Base-by-base conservation (phyloP, 2,329 filamentous ascomycete species). In the Hymenoscyphus salicellus region DNA sequence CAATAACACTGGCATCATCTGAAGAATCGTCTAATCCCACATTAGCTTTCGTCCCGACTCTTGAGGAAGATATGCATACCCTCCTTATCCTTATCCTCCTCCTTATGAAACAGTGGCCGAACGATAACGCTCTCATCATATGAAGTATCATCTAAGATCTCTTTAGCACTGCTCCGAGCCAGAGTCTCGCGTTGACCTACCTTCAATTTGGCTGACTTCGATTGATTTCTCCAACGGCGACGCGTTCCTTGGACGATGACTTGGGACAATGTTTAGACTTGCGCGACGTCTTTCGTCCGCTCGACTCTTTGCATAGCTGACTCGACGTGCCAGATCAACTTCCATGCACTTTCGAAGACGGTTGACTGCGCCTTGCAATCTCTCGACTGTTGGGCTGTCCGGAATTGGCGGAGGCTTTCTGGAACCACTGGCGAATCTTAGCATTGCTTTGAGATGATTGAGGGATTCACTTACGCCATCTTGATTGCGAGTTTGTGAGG, bases 391-490 rank as follows among this genome's bases (percentile, higher is more conserved):
- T 26, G 46, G 46, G 3, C 46, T 52, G 4, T 52, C 46, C 14
- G 46, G 46, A 10, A 52, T 52, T 52, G 46, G 46, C 7, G 46
- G 46, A 52, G 46, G 46, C 46, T 52, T 52, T 52, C 46, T 52
- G 46, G 20, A 52, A 26, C 46, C 46, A 52, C 46, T 52, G 20
- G 36, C 20, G 5, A 10, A 49, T 49, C 20, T 52, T 23, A 52
- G 46, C 11, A 4, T 26, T 52, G 8, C 10, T 14, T 4, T 26
- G 20, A 23, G 3, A 14, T 26, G 46, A 14, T 23, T 14, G 46
- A 5, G 46, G 20, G n/a, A 14, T 26, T 52, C 3, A 14, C 46
- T 10, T 52, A 52, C 46, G n/a, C 46, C 46, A 52, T 52, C 6
- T 11, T 52, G 20, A 14, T 23, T 11, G 23, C 11, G 23, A 8